Evolutionary conservation across 2,329 filamentous ascomycete species (phyloP).

Genomic region (Sporothrix phasma): DNA sequence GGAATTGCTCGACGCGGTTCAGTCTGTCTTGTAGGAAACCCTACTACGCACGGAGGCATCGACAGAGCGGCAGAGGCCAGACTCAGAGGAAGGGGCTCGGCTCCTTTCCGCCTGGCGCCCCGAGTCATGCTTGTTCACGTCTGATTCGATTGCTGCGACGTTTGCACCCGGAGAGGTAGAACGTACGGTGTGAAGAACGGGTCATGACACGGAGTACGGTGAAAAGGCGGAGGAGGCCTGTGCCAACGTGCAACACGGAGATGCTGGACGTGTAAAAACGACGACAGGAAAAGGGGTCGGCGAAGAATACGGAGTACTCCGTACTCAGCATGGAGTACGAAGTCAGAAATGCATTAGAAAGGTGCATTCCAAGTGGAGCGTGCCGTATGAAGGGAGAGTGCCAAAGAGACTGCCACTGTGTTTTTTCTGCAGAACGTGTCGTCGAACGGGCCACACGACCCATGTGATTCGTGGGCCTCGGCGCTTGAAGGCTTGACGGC

Average conservation of each 20-base stretch:
- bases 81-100: too few relatives aligned
- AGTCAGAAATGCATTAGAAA: too few relatives aligned
- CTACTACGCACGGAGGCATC: not conserved
- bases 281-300: not conserved
- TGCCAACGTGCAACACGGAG: not conserved
- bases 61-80: not conserved
- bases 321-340: too few relatives aligned
- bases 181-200: not conserved
- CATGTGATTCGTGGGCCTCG: too few relatives aligned
- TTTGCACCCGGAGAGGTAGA: not conserved
- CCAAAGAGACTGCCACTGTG: not conserved
- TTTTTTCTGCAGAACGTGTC: not conserved
- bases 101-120: not conserved
- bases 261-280: not conserved
- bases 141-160: not conserved
- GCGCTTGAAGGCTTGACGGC: too few relatives aligned
- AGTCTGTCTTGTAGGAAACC: too few relatives aligned
- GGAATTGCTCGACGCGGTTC: too few relatives aligned
- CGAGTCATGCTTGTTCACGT: not conserved
- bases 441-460: too few relatives aligned
- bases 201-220: too few relatives aligned
- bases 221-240: slow-evolving; percentile 2
- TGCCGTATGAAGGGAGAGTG: not conserved
- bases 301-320: too few relatives aligned
- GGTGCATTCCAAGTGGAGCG: slow-evolving; percentile 6